phyloP scores from a whole-genome alignment of 2,329 filamentous ascomycete species.

The Cladosporium cucumerinum region DNA sequence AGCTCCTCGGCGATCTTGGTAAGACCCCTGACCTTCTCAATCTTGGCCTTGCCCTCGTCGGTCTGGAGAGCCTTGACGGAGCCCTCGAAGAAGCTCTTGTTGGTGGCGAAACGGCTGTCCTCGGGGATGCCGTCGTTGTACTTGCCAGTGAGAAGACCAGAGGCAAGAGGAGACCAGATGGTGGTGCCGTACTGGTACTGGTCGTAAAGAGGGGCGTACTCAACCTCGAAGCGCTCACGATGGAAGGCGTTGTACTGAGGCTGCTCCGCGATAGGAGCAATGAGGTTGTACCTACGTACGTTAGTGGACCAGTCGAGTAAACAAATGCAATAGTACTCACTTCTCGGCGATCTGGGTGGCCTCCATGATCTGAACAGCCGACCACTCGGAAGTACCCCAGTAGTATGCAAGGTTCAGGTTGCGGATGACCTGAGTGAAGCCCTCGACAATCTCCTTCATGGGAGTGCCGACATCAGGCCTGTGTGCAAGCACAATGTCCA shows the following conservation, averaged over 20 bases:
- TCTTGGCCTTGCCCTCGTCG: constrained; percentile 51
- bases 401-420: constrained; percentile 61
- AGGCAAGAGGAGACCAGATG: constrained; percentile 55
- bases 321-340: neutral
- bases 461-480: constrained; percentile 50
- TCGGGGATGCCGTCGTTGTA: constrained; percentile 62
- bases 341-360: constrained; percentile 53
- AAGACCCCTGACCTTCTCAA: constrained; percentile 57
- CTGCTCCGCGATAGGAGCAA: constrained; percentile 54
- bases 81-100: constrained; percentile 56
- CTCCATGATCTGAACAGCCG: constrained; percentile 57
- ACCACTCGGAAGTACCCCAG: constrained; percentile 62
- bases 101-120: constrained; percentile 58
- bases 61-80: constrained; percentile 52
- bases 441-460: constrained; percentile 57
- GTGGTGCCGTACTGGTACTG: constrained; percentile 57
- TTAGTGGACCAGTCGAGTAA: neutral
- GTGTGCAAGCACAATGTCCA: constrained; percentile 63
- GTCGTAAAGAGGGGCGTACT: constrained; percentile 57
- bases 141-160: constrained; percentile 59
- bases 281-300: constrained; percentile 49
- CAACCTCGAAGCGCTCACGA: constrained; percentile 59
- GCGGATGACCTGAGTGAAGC: constrained; percentile 50
- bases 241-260: constrained; percentile 62
- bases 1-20: constrained; percentile 50